phyloP scores from a whole-genome alignment of 2,329 filamentous ascomycete species.

The Claviceps purpurea region DNA sequence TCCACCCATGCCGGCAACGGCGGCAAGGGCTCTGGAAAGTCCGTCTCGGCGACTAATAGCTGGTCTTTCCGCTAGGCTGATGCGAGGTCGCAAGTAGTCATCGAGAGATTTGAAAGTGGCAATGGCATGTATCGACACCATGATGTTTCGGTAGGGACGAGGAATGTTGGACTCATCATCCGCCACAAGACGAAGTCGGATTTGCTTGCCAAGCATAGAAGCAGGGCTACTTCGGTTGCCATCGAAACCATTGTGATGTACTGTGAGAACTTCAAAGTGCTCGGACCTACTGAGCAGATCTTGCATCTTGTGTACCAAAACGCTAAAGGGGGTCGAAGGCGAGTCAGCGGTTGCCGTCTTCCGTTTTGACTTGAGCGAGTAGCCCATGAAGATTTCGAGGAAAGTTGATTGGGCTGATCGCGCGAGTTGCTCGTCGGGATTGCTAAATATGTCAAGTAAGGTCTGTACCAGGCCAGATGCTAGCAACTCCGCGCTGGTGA shows the following conservation, averaged over 20 bases:
- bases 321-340: conserved; percentile 72
- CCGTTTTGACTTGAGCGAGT: conserved; percentile 49
- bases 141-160: conserved; percentile 76
- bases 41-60: conserved; percentile 50
- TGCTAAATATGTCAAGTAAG: conserved; percentile 69
- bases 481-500: conserved; percentile 88
- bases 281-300: conserved; percentile 92
- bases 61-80: conserved; percentile 61
- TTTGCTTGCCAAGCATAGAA: conserved; percentile 93
- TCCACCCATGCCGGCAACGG: conserved; percentile 61
- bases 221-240: conserved; percentile 81
- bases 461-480: conserved; percentile 81
- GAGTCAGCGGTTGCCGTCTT: conserved; percentile 54
- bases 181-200: conserved; percentile 75
- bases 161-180: conserved; percentile 88
- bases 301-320: conserved; percentile 86
- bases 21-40: conserved; percentile 55
- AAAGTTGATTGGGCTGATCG: conserved; percentile 68
- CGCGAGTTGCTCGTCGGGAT: conserved; percentile 47
- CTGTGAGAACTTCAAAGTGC: conserved; percentile 94
- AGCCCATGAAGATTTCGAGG: conserved; percentile 83
- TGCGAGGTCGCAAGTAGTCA: conserved; percentile 85
- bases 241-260: conserved; percentile 84
- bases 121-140: conserved; percentile 97
- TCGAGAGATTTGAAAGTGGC: conserved; percentile 95